Evolutionary conservation across 129 eudicot genomes (phyloP).

Genomic region (Sambucus nigra): DNA sequence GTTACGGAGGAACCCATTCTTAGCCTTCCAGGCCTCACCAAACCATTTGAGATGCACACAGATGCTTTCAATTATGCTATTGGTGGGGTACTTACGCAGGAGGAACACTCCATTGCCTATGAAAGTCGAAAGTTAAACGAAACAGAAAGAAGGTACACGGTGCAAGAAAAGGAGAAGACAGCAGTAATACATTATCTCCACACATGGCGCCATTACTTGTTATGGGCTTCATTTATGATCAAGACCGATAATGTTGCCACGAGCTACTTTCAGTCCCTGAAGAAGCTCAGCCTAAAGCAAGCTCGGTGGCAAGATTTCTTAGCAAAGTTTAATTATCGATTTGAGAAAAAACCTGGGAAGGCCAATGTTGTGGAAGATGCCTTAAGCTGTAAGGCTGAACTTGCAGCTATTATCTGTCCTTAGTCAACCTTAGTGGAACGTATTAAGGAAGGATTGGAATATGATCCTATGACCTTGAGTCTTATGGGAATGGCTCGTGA

Average conservation of each 20-base stretch:
- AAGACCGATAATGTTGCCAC: no score
- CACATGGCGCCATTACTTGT: no score
- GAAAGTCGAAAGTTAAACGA: neutral
- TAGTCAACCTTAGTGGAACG: neutral
- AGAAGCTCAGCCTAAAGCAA: neutral
- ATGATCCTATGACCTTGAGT: neutral
- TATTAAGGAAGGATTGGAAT: neutral
- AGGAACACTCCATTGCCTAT: neutral
- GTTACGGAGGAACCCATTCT: neutral
- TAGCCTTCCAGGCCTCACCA: neutral
- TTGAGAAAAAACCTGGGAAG: neutral
- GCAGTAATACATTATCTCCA: neutral
- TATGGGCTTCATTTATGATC: no score
- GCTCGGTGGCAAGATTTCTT: slow-evolving; percentile 1
- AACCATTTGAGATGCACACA: neutral
- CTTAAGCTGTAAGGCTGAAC: neutral
- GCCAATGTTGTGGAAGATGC: neutral
- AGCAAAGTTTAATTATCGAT: neutral
- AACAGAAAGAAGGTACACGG: neutral
- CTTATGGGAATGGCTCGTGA: neutral
- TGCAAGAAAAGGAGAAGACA: slow-evolving; percentile 4
- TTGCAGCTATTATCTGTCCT: neutral
- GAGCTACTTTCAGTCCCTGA: neutral
- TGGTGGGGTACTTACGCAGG: neutral
- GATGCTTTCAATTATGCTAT: neutral